phyloP scores from a whole-genome alignment of 352 stramenopile genomes.

The Globisporangium apiculatum region DNA sequence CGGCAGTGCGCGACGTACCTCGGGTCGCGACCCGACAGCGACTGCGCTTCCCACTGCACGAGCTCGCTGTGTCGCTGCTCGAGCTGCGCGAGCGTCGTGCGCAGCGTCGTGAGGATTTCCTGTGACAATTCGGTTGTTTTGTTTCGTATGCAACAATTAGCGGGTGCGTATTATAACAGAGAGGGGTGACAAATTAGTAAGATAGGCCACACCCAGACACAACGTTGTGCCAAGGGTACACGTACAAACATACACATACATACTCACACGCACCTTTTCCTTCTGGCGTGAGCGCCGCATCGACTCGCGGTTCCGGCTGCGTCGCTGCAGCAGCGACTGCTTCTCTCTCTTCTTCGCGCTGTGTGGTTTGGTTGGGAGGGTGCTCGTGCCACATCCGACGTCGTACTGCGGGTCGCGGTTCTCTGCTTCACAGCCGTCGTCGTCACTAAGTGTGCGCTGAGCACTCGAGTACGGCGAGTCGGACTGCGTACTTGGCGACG shows the following conservation, averaged over 20 bases:
- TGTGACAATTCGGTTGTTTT: not conserved
- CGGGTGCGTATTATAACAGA: too few relatives aligned
- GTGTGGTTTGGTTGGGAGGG: not conserved
- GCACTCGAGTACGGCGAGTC: too few relatives aligned
- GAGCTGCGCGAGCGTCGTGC: constrained; percentile 15
- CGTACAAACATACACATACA: not conserved
- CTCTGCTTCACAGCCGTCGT: not conserved
- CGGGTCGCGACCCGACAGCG: constrained; percentile 8
- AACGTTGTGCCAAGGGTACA: not conserved
- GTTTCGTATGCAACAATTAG: too few relatives aligned
- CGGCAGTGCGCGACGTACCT: not conserved
- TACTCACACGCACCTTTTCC: constrained; percentile 13
- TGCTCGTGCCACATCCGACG: not conserved
- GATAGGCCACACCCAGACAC: too few relatives aligned
- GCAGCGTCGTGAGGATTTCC: constrained; percentile 20
- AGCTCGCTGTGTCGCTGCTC: constrained; percentile 16
- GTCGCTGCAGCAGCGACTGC: constrained; percentile 14
- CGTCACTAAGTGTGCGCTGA: not conserved
- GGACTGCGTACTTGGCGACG: not conserved
- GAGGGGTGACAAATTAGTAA: too few relatives aligned
- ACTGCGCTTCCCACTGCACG: constrained; percentile 4
- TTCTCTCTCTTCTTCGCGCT: not conserved
- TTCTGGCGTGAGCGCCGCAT: constrained; percentile 24
- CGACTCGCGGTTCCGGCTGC: constrained; percentile 23
- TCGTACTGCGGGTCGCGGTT: too few relatives aligned